phyloP scores from a whole-genome alignment of 768 basidiomycete species.

The Obba rivulosa region DNA sequence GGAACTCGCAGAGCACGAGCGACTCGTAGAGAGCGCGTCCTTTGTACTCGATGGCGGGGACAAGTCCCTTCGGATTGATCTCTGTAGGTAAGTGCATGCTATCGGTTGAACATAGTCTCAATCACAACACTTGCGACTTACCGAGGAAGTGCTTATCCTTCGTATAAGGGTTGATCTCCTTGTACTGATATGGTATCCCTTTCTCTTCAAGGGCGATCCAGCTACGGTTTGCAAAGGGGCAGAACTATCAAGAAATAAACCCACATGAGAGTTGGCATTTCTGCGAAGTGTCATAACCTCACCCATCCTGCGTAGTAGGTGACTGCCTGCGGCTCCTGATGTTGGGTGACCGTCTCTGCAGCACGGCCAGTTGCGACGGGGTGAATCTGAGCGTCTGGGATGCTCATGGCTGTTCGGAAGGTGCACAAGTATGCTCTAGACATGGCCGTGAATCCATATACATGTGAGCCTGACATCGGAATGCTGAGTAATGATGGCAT shows the following conservation, averaged over 20 bases:
- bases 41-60: constrained; percentile 51
- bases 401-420: no score
- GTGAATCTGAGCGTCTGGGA: constrained; percentile 43
- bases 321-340: constrained; percentile 47
- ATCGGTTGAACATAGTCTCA: no score
- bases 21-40: constrained; percentile 59
- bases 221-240: constrained; percentile 52
- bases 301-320: constrained; percentile 61
- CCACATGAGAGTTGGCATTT: no score
- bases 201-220: constrained; percentile 69
- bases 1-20: constrained; percentile 57
- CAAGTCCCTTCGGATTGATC: constrained; percentile 67
- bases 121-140: constrained; percentile 15
- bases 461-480: no score
- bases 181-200: constrained; percentile 62
- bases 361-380: constrained; percentile 57
- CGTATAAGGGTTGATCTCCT: constrained; percentile 66
- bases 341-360: constrained; percentile 43
- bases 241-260: constrained; percentile 31
- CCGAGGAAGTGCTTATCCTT: constrained; percentile 54
- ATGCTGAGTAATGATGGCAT: no score
- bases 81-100: constrained; percentile 18
- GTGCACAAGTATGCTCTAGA: no score
- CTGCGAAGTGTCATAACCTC: constrained; percentile 11
- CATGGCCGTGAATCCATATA: no score